phyloP scores from a whole-genome alignment of 1,284 basidiomycete species.

The Thelephora terrestris region DNA sequence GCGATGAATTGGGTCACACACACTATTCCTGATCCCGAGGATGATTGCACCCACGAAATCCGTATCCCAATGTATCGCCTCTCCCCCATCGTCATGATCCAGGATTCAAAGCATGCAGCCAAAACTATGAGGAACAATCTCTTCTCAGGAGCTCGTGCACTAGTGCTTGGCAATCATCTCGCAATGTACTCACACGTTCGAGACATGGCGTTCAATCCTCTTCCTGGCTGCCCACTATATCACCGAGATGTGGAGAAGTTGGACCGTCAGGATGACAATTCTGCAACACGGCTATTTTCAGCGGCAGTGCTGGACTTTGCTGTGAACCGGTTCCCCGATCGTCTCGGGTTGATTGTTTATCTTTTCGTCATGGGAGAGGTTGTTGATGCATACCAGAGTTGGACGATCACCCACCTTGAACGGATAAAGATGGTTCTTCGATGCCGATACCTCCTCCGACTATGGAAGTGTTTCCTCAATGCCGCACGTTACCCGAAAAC shows the following conservation, averaged over 20 bases:
- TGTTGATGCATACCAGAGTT: constrained; percentile 29
- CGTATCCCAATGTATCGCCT: constrained; percentile 9
- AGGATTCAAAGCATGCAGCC: constrained; percentile 23
- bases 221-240: constrained; percentile 21
- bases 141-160: constrained; percentile 16
- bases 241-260: constrained; percentile 26
- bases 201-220: background rate
- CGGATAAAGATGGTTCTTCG: constrained; percentile 22
- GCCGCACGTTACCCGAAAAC: constrained; percentile 6
- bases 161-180: constrained; percentile 15
- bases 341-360: constrained; percentile 19
- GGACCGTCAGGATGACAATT: no score
- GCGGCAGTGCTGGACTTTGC: constrained; percentile 17
- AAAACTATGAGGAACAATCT: constrained; percentile 24
- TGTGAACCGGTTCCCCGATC: constrained; percentile 11
- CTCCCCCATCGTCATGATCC: constrained; percentile 14
- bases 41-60: no score
- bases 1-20: background rate
- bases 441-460: constrained; percentile 21
- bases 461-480: constrained; percentile 20
- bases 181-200: constrained; percentile 3
- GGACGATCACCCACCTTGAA: constrained; percentile 19
- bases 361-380: no score
- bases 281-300: constrained; percentile 26
- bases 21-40: no score